phyloP scores from a whole-genome alignment of 495 filamentous ascomycete genomes.

The Articulospora tetracladia region DNA sequence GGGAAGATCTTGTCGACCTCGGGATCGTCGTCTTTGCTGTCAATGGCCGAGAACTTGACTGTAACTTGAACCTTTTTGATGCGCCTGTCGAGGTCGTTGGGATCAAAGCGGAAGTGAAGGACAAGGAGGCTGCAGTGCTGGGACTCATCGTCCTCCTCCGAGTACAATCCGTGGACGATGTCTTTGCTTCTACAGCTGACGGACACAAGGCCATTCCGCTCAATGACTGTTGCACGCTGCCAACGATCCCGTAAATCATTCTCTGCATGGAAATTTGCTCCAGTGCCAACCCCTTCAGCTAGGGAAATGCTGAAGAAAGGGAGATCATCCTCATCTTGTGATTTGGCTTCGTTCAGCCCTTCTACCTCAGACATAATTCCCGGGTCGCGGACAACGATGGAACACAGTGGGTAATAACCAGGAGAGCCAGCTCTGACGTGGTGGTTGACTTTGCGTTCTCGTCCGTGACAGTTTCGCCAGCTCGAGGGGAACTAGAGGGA shows the following conservation, averaged over 20 bases:
- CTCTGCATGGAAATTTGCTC: background rate
- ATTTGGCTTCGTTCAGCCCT: too few species aligned
- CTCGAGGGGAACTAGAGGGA: too few species aligned
- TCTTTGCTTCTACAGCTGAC: background rate
- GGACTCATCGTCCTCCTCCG: background rate
- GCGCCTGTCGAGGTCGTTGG: slow-evolving; percentile 15
- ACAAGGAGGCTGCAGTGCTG: slow-evolving; percentile 17
- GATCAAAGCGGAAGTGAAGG: slow-evolving; percentile 23
- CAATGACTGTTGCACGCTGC: background rate
- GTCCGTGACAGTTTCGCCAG: too few species aligned
- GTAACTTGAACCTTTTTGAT: slow-evolving; percentile 15
- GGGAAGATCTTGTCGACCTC: slow-evolving; percentile 17
- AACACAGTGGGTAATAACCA: too few species aligned
- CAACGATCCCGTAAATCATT: background rate
- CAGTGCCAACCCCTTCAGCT: background rate
- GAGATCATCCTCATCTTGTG: background rate
- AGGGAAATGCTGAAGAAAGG: background rate
- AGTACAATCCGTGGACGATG: background rate
- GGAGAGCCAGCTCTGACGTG: too few species aligned
- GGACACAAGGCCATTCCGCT: background rate
- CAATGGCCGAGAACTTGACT: slow-evolving; percentile 11
- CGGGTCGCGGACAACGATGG: too few species aligned
- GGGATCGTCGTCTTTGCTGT: slow-evolving; percentile 5
- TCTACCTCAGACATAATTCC: too few species aligned
- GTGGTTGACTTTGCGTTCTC: too few species aligned